A percentile compares a stretch with the other conserved stretches of the same genome.
These are phyloP conservation scores for Thalassiosira profunda DNA, from an alignment of 108 stramenopile genomes.

Conservation along the genomic window DNA sequence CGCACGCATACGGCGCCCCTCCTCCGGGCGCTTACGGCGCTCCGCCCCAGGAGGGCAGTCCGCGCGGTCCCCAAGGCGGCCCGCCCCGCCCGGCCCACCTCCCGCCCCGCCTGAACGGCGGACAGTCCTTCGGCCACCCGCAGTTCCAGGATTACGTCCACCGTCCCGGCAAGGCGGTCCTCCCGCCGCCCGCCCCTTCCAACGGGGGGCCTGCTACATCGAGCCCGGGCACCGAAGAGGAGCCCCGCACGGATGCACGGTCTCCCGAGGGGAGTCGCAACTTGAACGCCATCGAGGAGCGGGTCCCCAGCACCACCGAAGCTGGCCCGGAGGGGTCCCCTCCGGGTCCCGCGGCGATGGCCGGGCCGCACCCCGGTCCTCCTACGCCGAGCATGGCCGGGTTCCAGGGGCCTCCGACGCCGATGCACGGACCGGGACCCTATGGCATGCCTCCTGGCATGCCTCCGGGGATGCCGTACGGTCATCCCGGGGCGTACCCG, in stretches of 20 bases:
- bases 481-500: too few relatives aligned
- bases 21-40: neutral
- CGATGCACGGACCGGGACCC: neutral
- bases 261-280: slow-evolving; percentile 48
- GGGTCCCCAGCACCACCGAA: slow-evolving; percentile 10
- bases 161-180: neutral
- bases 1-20: neutral
- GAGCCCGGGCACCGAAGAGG: slow-evolving; percentile 3
- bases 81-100: slow-evolving; percentile 8
- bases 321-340: neutral
- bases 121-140: neutral
- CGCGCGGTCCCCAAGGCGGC: neutral
- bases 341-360: neutral
- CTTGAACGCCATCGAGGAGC: slow-evolving; percentile 35
- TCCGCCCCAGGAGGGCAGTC: neutral
- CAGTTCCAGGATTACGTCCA: neutral
- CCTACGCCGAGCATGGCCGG: neutral
- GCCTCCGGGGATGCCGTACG: slow-evolving; percentile 14
- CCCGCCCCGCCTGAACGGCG: slow-evolving; percentile 2
- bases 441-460: slow-evolving; percentile 3
- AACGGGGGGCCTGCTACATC: slow-evolving; percentile 4
- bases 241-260: slow-evolving; percentile 25
- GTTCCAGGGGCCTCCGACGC: neutral
- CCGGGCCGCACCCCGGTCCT: neutral
- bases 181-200: neutral